These are phyloP conservation scores for Triticum turgidum DNA, from an alignment of 176 grass and related monocot genomes.

Conservation along the genomic window DNA sequence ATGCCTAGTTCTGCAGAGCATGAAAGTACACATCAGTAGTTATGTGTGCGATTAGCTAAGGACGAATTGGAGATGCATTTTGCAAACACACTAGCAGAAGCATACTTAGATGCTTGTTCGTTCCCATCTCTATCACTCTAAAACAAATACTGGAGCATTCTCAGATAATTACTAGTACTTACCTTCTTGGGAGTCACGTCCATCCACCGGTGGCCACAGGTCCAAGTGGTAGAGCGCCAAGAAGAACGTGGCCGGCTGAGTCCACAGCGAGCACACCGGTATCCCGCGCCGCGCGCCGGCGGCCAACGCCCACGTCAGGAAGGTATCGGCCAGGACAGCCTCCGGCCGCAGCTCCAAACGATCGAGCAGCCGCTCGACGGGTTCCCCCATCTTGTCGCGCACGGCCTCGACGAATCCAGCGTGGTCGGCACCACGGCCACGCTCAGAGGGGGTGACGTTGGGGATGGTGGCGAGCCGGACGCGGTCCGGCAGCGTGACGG, in stretches of 20 bases:
- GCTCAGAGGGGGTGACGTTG: slow-evolving; percentile 61
- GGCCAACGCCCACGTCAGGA: slow-evolving; percentile 44
- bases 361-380: slow-evolving; percentile 51
- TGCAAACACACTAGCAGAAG: no score
- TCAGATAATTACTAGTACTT: no score
- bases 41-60: no score
- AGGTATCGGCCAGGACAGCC: slow-evolving; percentile 51
- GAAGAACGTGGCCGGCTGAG: slow-evolving; percentile 54
- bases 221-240: slow-evolving; percentile 43
- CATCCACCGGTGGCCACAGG: slow-evolving; percentile 36
- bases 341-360: slow-evolving; percentile 1
- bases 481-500: slow-evolving; percentile 22
- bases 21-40: no score
- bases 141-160: no score
- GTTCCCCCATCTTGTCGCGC: slow-evolving; percentile 35
- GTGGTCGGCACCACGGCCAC: slow-evolving; percentile 33
- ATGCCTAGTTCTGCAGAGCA: no score
- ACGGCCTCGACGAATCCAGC: slow-evolving; percentile 55
- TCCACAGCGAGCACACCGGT: slow-evolving; percentile 59
- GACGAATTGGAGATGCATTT: no score
- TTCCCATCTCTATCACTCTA: no score
- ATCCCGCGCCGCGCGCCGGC: slow-evolving; percentile 42
- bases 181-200: slow-evolving; percentile 28
- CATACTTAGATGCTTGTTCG: no score
- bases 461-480: slow-evolving; percentile 52